phyloP scores from a whole-genome alignment of 768 basidiomycete species.

The Leccinum ochraceum region DNA sequence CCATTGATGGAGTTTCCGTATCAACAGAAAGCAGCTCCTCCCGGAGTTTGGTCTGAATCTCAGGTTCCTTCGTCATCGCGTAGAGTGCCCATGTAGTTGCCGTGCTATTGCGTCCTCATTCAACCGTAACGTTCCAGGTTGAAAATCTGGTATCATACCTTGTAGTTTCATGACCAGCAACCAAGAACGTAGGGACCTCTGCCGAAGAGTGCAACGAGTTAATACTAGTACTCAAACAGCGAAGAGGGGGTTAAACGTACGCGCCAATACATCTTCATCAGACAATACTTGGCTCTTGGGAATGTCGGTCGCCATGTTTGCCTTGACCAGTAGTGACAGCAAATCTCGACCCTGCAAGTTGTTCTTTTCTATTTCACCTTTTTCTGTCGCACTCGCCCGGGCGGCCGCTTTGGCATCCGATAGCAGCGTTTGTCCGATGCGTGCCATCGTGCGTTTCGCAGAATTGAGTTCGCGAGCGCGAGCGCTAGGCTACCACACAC shows the following conservation, averaged over 20 bases:
- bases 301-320: slow-evolving; percentile 46
- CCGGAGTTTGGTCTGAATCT: slow-evolving; percentile 56
- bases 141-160: not conserved
- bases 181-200: slow-evolving; percentile 2
- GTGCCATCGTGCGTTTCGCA: slow-evolving; percentile 44
- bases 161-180: slow-evolving; percentile 4
- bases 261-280: slow-evolving; percentile 61
- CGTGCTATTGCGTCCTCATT: slow-evolving; percentile 22
- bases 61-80: slow-evolving; percentile 48
- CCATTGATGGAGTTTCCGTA: slow-evolving; percentile 66
- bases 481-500: slow-evolving; percentile 22
- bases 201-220: not conserved
- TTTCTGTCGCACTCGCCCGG: slow-evolving; percentile 19
- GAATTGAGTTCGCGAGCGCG: slow-evolving; percentile 14
- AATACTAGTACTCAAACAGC: not conserved
- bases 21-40: slow-evolving; percentile 53
- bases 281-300: slow-evolving; percentile 54
- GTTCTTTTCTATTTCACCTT: slow-evolving; percentile 37
- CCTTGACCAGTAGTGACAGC: slow-evolving; percentile 28
- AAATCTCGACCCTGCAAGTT: slow-evolving; percentile 49
- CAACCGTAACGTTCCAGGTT: not conserved
- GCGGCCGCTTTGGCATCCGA: slow-evolving; percentile 46
- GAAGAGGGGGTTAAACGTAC: slow-evolving; percentile 33
- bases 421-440: slow-evolving; percentile 53
- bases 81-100: slow-evolving; percentile 61